Percentiles rank a stretch among this genome's conserved stretches.
Evolutionary conservation across 495 filamentous ascomycete species (phyloP).

Genomic region (Penicillium macrosclerotiorum): DNA sequence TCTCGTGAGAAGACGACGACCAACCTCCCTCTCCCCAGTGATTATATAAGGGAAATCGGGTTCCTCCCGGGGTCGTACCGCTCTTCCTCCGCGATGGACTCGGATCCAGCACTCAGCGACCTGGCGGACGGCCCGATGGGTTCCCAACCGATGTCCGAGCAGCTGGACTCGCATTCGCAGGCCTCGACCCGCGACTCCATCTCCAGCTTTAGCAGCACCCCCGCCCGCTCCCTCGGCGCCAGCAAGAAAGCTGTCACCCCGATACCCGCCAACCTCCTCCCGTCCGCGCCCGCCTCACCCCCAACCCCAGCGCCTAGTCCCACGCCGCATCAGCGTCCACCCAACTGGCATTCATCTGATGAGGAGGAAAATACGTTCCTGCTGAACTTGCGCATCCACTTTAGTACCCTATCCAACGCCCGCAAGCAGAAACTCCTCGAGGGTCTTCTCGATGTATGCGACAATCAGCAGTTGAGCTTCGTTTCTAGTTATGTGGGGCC

Average conservation of each 20-base stretch:
- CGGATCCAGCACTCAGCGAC: constrained; percentile 32
- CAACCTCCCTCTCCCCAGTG: too few species aligned
- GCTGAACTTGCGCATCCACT: constrained; percentile 53
- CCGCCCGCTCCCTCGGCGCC: constrained; percentile 50
- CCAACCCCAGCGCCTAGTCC: constrained; percentile 69
- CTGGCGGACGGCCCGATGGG: constrained; percentile 29
- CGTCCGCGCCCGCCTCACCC: constrained; percentile 66
- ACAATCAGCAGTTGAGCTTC: constrained; percentile 91
- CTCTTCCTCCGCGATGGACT: constrained; percentile 29
- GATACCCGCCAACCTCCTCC: constrained; percentile 59
- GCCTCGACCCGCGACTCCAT: constrained; percentile 32
- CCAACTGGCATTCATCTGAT: constrained; percentile 56
- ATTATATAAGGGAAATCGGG: neutral
- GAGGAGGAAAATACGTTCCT: constrained; percentile 58
- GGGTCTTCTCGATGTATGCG: constrained; percentile 85
- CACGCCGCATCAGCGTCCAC: constrained; percentile 58
- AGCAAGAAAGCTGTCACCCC: constrained; percentile 49
- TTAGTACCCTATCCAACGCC: constrained; percentile 50
- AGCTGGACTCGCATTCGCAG: constrained; percentile 31
- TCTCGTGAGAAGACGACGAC: neutral
- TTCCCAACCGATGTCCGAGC: constrained; percentile 29
- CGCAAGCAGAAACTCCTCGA: constrained; percentile 67
- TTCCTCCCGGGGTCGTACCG: constrained; percentile 6
- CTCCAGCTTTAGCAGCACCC: constrained; percentile 34
- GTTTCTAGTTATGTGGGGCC: constrained; percentile 91